These are phyloP conservation scores for Spergularia azorica DNA, from an alignment of 179 eudicot genomes.

Conservation along the genomic window DNA sequence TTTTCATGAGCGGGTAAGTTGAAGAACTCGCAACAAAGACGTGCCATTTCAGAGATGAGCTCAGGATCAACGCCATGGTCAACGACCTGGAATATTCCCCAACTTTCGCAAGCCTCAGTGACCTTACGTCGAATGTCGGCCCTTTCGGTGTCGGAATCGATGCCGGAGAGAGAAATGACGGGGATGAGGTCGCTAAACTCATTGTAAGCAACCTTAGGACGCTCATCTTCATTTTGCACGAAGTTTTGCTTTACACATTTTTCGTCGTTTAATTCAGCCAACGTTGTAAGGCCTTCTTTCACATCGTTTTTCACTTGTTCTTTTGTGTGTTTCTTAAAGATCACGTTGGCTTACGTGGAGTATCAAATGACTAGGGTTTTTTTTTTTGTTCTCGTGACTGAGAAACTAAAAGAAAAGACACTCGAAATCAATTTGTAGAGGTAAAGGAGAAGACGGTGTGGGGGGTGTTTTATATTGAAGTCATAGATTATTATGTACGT, in stretches of 20 bases:
- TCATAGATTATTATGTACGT: too few relatives aligned
- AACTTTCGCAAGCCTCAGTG: slow-evolving; percentile 58
- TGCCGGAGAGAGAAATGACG: slow-evolving; percentile 63
- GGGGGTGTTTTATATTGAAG: too few relatives aligned
- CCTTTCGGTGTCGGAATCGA: slow-evolving; percentile 34
- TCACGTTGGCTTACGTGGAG: too few relatives aligned
- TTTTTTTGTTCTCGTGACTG: too few relatives aligned
- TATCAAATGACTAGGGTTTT: too few relatives aligned
- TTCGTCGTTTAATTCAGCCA: not conserved
- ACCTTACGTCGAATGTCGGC: slow-evolving; percentile 39
- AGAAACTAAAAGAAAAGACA: too few relatives aligned
- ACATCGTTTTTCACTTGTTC: not conserved
- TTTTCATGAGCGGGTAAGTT: slow-evolving; percentile 56
- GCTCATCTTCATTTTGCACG: slow-evolving; percentile 52
- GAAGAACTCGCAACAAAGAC: slow-evolving; percentile 50
- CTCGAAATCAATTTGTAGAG: too few relatives aligned
- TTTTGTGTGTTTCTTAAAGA: too few relatives aligned
- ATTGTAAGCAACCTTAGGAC: slow-evolving; percentile 73
- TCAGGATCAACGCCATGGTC: slow-evolving; percentile 54
- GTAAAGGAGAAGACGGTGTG: too few relatives aligned
- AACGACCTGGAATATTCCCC: slow-evolving; percentile 71
- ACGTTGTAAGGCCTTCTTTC: not conserved
- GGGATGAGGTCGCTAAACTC: slow-evolving; percentile 60
- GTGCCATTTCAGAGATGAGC: slow-evolving; percentile 45
- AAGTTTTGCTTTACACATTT: slow-evolving; percentile 1